Base-by-base conservation (phyloP, 345 rosid species). In the Bruguiera sexangula region DNA sequence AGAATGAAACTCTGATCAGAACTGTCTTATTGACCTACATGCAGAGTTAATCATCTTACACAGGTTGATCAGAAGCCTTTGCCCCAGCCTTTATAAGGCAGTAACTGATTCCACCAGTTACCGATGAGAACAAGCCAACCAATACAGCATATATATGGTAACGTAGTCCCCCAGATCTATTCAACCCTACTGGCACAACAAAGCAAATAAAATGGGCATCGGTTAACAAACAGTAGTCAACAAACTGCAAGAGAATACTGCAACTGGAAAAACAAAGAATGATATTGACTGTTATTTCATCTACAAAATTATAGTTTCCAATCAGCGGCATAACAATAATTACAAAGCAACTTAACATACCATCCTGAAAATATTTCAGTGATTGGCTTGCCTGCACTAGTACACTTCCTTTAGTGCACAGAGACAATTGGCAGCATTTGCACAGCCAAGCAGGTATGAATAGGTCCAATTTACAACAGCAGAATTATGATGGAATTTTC, bases 71-170 rank as follows among this genome's bases (percentile, higher is more conserved):
- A 16, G 89, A 85, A 60, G 95, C 91, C 83, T 82, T 89, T 70
- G 97, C 93, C 62, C 87, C 92, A 71, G 96, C 89, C 75, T 80
- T 87, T 70, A 87, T 84, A 39, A 91, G 84, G 82, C 89, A 93
- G 68, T 82, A 91, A 83, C 86, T 89, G 75, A 88, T 78, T 73
- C 98, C 98, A 76, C 96, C 91, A 75, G 91, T 82, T 71, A 89
- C 66, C 43, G 96, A 87, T 60, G 98, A 88, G 62, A 91, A 72
- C 46, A 89, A 69, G 75, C 96, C 97, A 78, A 82, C 81, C 57
- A 91, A 68, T 57, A 84, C 72, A 6, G 87, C 86, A 74, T 80
- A 82, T 18, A 85, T 68, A 69, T 79, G 85, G 69, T 82, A 79
- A 61, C 75, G 81, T 63, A 65, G 73, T 72, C 79, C 85, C 70